Evolutionary conservation across 2,329 filamentous ascomycete genomes (phyloP), one percentile per base, ranked within the genome.

Genomic region (Aureobasidium pullulans): DNA sequence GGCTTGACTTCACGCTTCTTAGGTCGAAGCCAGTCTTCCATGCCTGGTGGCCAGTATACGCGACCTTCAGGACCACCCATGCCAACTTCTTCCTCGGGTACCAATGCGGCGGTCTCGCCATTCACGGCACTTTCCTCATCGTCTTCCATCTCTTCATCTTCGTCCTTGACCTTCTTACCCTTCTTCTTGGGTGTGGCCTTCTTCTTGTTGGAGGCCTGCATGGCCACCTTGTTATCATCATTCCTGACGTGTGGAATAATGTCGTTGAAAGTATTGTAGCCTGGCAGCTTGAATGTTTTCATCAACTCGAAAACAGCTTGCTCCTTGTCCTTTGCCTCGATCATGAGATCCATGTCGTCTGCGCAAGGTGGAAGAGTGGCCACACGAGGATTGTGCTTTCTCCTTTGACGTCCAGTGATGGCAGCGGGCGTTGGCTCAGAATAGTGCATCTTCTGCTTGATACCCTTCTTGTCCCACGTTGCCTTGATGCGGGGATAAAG

Each of bases 291-390:
- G 71, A 91, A 96, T 0, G 80, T 91, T 23, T 88, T 82, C 91
- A 96, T 96, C 16, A 97, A 79, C 64, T 96, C 90, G 67, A 97
- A 96, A 0, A 96, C 90, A 0, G 93, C 91, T 72, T 97, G 93
- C 71, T 97, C 93, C 73, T 97, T 97, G 69, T 96, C 93, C 71
- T 97, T 97, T 49, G 93, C 93, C 75, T 97, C 93, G 62, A 97
- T 96, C 93, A 97, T 97, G n/a, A 97, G 78, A 69, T 96, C 93
- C 87, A 95, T 94, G 34, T 88, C 85, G 1, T 83, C 77, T 4
- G 85, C 80, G 67, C 93, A 96, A 0, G 93, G 92, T 0, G 93
- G 93, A 0, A 97, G 73, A 0, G 85, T 88, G 64, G 81, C 80
- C 1, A 96, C 90, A 8, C 93, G 83, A 0, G 90, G 81, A 37